Evolutionary conservation across 306 rosid species (phyloP), one percentile per base, ranked within the genome.

Genomic region (Rosa chinensis): DNA sequence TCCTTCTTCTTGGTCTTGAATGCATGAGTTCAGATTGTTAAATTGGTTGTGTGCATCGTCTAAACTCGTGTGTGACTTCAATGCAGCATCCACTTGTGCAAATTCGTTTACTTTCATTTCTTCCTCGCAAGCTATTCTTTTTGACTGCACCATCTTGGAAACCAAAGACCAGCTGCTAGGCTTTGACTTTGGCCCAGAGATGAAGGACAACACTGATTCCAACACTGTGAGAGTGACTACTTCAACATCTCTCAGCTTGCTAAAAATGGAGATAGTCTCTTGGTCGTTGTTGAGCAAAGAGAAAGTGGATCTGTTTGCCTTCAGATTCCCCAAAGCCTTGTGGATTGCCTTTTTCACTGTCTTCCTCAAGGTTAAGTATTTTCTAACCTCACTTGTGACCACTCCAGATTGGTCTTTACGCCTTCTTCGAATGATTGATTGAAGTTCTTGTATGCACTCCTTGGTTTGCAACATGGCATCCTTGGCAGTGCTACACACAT

Each of bases 371-470:
- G 42, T 37, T 13, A 74, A 50, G 72, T 80, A 81, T 78, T 62
- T 85, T 44, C 72, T 79, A 8, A 78, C 52, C 70, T 84, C 80
- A 63, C 75, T 68, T 53, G 74, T 61, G 4, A 52, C 28, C 20
- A 32, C 62, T 6, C 16, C 67, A 45, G 14, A 50, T 74, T 84
- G 74, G 52, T 68, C 45, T 72, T 82, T 67, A 10, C 52, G 10
- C 10, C 7, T 74, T 55, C 81, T 86, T 74, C 86, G 72, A 10
- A 77, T 77, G 48, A 81, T 53, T 43, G 83, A 86, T 75, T 80
- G 86, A 50, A 86, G 81, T 68, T 83, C 73, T 28, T 56, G 87
- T 73, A 55, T 74, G 83, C 25, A 83, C 63, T 86, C 87, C 53
- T 86, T 86, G 42, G 49, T 86, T 39, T 75, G 74, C 59, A 25